These are phyloP conservation scores for Oryza meridionalis DNA, from an alignment of 176 grass and related monocot genomes.

Conservation along the genomic window DNA sequence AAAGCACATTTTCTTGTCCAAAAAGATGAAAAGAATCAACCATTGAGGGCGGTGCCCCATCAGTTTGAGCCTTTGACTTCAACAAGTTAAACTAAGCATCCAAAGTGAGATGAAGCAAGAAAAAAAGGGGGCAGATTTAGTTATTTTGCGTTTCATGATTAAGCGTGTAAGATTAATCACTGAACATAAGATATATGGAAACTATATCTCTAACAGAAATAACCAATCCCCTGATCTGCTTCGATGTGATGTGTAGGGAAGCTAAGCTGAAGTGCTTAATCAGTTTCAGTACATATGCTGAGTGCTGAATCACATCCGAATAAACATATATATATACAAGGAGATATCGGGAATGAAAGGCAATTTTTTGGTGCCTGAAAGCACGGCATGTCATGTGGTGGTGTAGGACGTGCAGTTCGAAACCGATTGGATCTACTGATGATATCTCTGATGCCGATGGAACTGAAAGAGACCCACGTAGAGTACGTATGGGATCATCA, in stretches of 20 bases:
- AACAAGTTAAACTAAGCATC: not conserved
- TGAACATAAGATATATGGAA: too few relatives aligned
- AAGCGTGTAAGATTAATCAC: not conserved
- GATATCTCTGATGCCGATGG: not conserved
- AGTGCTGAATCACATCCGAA: not conserved
- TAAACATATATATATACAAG: not conserved
- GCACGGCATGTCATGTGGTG: not conserved
- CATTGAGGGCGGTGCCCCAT: not conserved
- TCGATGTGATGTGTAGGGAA: too few relatives aligned
- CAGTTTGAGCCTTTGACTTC: not conserved
- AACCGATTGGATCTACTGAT: not conserved
- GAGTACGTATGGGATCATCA: not conserved
- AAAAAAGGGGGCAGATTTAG: not conserved
- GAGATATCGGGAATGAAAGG: not conserved
- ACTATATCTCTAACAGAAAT: too few relatives aligned
- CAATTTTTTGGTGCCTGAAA: not conserved
- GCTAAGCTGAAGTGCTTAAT: not conserved
- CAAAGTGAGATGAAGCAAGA: not conserved
- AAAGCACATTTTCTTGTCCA: not conserved
- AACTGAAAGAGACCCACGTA: not conserved
- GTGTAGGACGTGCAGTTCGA: not conserved
- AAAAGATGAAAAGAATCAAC: constrained; percentile 14
- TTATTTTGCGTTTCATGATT: not conserved
- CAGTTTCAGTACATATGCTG: not conserved
- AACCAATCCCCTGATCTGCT: too few relatives aligned